Evolutionary conservation across 2,329 filamentous ascomycete species (phyloP).

Genomic region (Aspergillus udagawae): DNA sequence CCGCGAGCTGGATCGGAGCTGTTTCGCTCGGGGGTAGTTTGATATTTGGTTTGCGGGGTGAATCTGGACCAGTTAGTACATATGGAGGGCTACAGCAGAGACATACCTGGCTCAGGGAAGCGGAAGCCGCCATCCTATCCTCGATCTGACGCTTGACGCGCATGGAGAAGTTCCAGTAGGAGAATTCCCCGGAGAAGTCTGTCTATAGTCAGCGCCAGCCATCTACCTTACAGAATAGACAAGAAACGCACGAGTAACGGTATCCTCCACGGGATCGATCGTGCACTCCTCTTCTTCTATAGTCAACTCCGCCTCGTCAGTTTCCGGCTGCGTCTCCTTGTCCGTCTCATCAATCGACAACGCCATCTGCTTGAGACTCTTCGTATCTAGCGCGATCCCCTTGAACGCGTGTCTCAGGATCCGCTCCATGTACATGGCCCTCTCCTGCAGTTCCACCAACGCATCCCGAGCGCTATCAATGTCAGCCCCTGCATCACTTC

Average conservation of each 20-base stretch:
- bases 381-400: conserved; percentile 5
- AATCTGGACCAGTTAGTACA: conserved; percentile 11
- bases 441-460: conserved; percentile 4
- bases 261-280: conserved; percentile 11
- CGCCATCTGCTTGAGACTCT: conserved; percentile 4
- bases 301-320: not conserved
- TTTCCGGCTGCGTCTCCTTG: not conserved
- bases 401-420: conserved; percentile 7
- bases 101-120: not conserved
- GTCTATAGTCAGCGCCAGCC: not conserved
- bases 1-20: conserved; percentile 43
- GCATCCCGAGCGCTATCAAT: not conserved
- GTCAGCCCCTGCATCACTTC: no score
- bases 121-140: conserved; percentile 20
- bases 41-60: conserved; percentile 20
- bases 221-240: not conserved
- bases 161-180: conserved; percentile 53
- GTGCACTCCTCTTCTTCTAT: conserved; percentile 11
- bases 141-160: conserved; percentile 50
- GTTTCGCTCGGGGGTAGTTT: conserved; percentile 47
- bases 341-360: not conserved
- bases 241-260: conserved; percentile 6
- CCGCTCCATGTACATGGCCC: conserved; percentile 10
- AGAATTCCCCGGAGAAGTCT: conserved; percentile 53
- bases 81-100: no score